Evolutionary conservation across 1,139 yeast species (phyloP).

Genomic region (Entelexis paramagnoliae): DNA sequence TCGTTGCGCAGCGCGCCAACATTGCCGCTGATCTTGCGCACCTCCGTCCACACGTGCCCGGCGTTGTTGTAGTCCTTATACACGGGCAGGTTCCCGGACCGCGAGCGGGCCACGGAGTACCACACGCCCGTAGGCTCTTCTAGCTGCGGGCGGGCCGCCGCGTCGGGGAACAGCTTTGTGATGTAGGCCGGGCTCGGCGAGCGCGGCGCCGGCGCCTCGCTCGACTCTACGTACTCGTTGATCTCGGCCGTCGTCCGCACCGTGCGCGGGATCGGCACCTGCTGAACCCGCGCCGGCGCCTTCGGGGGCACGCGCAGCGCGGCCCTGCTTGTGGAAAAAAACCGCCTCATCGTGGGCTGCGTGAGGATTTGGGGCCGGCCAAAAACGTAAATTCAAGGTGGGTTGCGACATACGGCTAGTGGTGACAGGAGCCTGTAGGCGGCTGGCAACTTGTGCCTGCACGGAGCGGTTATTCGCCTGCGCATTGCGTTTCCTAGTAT

Average conservation of each 20-base stretch:
- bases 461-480: too few species aligned
- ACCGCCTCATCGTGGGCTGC: slow-evolving; percentile 13
- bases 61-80: slow-evolving; percentile 30
- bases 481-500: too few species aligned
- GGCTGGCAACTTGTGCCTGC: too few species aligned
- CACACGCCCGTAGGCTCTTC: slow-evolving; percentile 22
- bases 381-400: not conserved
- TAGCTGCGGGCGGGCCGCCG: not conserved
- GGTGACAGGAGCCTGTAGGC: too few species aligned
- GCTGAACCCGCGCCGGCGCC: slow-evolving; percentile 17
- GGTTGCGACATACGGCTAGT: not conserved
- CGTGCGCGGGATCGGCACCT: slow-evolving; percentile 21
- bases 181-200: slow-evolving; percentile 4
- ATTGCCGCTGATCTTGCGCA: slow-evolving; percentile 30
- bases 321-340: slow-evolving; percentile 15
- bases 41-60: slow-evolving; percentile 31
- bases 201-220: not conserved
- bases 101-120: slow-evolving; percentile 29
- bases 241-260: slow-evolving; percentile 18
- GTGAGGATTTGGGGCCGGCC: not conserved
- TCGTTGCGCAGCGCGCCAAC: slow-evolving; percentile 29
- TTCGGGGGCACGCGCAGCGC: slow-evolving; percentile 11
- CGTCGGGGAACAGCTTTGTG: slow-evolving; percentile 15
- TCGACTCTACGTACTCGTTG: slow-evolving; percentile 6
- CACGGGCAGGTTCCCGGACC: slow-evolving; percentile 32